Conservation (phyloP, 2,329 filamentous ascomycete species). For the Fusarium aywerte region DNA sequence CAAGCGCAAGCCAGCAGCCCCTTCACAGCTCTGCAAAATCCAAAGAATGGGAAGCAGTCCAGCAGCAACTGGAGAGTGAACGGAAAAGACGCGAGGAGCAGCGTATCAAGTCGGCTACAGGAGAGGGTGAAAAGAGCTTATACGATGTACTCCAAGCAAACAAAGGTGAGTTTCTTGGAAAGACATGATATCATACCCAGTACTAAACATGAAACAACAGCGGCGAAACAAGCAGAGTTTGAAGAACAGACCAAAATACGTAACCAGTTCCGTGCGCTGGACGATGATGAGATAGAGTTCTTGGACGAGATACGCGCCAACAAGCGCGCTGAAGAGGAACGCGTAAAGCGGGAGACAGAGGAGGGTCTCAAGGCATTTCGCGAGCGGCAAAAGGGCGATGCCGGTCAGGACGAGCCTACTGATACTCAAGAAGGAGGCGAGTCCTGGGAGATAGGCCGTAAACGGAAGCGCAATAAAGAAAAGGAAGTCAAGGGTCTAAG, state of each 20-base stretch:
- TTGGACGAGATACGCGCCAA: slow-evolving; percentile 68
- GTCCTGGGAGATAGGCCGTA: slow-evolving; percentile 52
- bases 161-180: slow-evolving; percentile 67
- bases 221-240: slow-evolving; percentile 83
- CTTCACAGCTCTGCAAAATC: slow-evolving; percentile 41
- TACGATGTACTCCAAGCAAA: slow-evolving; percentile 84
- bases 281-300: slow-evolving; percentile 83
- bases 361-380: slow-evolving; percentile 67
- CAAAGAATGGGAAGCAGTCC: slow-evolving; percentile 71
- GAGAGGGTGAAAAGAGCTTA: slow-evolving; percentile 67
- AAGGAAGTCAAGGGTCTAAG: slow-evolving; percentile 52
- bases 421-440: slow-evolving; percentile 46
- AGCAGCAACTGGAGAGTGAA: slow-evolving; percentile 71
- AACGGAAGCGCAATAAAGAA: slow-evolving; percentile 52
- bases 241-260: slow-evolving; percentile 77
- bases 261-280: slow-evolving; percentile 81
- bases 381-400: slow-evolving; percentile 56
- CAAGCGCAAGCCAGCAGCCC: slow-evolving; percentile 25
- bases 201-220: slow-evolving; percentile 52
- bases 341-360: slow-evolving; percentile 65
- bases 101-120: slow-evolving; percentile 55
- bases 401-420: slow-evolving; percentile 13
- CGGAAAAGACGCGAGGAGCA: slow-evolving; percentile 64
- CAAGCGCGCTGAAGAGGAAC: slow-evolving; percentile 64
- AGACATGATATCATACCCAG: background rate